Percentiles rank a stretch among this genome's conserved stretches.
These are phyloP conservation scores for Leccinum ochraceum DNA, from an alignment of 768 basidiomycete genomes.

Conservation along the genomic window DNA sequence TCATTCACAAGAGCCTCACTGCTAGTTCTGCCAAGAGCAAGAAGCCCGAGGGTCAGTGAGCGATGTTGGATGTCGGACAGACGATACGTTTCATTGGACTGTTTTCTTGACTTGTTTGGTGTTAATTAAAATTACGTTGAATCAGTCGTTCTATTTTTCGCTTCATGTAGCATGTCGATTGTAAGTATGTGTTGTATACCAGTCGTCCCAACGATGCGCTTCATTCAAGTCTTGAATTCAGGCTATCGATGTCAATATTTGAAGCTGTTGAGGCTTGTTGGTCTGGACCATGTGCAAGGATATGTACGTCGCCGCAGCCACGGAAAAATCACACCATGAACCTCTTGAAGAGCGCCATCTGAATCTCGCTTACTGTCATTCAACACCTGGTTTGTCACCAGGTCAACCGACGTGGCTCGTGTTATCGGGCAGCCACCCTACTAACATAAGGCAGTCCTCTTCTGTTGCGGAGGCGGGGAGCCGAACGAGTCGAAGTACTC, in stretches of 20 bases:
- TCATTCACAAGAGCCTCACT: conserved; percentile 86
- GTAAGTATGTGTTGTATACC: conserved; percentile 10
- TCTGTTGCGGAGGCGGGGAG: not conserved
- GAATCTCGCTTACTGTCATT: not conserved
- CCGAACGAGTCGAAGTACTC: not conserved
- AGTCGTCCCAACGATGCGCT: not conserved
- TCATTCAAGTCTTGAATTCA: not conserved
- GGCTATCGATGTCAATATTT: not conserved
- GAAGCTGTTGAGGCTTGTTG: not conserved
- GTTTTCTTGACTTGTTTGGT: conserved; percentile 1
- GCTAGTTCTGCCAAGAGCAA: conserved; percentile 45
- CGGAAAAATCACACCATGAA: not conserved
- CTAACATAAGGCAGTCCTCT: not conserved
- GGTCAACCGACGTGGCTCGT: not conserved
- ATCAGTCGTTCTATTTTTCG: conserved; percentile 7
- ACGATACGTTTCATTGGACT: conserved; percentile 5
- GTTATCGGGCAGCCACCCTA: not conserved
- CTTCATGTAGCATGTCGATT: conserved; percentile 17
- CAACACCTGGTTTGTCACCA: not conserved
- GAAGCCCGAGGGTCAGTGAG: conserved; percentile 42
- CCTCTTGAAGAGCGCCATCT: not conserved
- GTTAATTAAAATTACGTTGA: conserved; percentile 20
- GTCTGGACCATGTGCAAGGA: not conserved
- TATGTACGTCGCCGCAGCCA: not conserved
- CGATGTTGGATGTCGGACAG: not conserved